phyloP scores from a whole-genome alignment of 257 asterid genomes.

The Datura wrightii region DNA sequence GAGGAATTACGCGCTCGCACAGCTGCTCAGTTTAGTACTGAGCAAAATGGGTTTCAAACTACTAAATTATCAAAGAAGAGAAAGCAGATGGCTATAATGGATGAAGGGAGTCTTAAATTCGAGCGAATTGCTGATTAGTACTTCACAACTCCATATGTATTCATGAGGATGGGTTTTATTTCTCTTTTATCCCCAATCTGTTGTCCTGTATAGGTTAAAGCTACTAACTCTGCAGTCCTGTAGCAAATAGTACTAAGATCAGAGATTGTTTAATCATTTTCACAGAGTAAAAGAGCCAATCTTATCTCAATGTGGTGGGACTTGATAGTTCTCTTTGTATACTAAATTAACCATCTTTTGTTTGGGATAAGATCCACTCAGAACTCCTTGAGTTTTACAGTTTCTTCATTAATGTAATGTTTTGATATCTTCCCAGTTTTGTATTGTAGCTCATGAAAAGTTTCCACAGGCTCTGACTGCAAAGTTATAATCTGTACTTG shows the following conservation, averaged over 20 bases:
- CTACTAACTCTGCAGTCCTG: neutral
- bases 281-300: neutral
- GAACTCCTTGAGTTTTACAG: neutral
- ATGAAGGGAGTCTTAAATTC: conserved; percentile 67
- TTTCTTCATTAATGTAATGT: conserved; percentile 11
- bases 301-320: neutral
- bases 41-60: conserved; percentile 41
- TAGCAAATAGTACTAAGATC: neutral
- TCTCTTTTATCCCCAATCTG: neutral
- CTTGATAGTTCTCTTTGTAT: conserved; percentile 20
- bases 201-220: conserved; percentile 25
- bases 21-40: conserved; percentile 72
- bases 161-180: neutral
- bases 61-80: conserved; percentile 67
- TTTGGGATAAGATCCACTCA: conserved; percentile 13
- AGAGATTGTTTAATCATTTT: neutral
- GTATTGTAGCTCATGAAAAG: neutral
- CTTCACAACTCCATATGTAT: neutral
- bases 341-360: neutral
- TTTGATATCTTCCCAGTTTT: neutral
- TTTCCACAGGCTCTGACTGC: neutral
- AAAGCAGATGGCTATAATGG: conserved; percentile 60
- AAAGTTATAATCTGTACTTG: neutral
- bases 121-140: conserved; percentile 44
- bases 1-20: conserved; percentile 87